phyloP scores from a whole-genome alignment of 208 protist species.

The Leishmania lainsoni region DNA sequence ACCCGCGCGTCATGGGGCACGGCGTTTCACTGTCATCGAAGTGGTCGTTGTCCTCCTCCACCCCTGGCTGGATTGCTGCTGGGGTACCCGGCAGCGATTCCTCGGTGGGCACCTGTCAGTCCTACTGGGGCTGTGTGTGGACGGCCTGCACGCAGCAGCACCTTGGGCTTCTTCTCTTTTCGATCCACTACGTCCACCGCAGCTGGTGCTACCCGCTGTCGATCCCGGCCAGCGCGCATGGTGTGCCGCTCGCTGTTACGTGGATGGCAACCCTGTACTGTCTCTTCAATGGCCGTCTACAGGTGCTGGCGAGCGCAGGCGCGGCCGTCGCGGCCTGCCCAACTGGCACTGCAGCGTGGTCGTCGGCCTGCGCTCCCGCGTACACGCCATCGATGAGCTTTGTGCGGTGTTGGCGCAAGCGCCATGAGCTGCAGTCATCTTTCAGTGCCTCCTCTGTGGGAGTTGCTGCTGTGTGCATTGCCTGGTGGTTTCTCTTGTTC shows the following conservation, averaged over 20 bases:
- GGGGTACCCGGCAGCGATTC: no score
- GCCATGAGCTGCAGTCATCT: not conserved
- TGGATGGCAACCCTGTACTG: slow-evolving; percentile 74
- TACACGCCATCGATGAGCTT: slow-evolving; percentile 18
- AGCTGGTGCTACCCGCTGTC: slow-evolving; percentile 61
- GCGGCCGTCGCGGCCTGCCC: slow-evolving; percentile 9
- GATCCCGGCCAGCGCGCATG: slow-evolving; percentile 33
- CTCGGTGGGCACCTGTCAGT: slow-evolving; percentile 11
- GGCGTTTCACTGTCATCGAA: not conserved
- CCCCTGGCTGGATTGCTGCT: not conserved
- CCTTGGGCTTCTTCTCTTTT: slow-evolving; percentile 60
- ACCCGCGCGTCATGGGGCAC: slow-evolving; percentile 35
- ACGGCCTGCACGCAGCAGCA: slow-evolving; percentile 29
- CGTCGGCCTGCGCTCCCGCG: not conserved
- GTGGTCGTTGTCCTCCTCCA: not conserved
- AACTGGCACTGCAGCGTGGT: not conserved
- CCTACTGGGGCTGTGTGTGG: slow-evolving; percentile 25
- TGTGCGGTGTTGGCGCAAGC: slow-evolving; percentile 10
- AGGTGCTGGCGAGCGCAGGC: slow-evolving; percentile 57
- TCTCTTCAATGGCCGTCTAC: slow-evolving; percentile 76
- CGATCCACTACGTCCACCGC: slow-evolving; percentile 77
- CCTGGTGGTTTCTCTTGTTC: not conserved
- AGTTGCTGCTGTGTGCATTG: not conserved
- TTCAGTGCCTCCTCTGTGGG: not conserved
- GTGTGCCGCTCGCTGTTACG: slow-evolving; percentile 59